Evolutionary conservation across 345 rosid genomes (phyloP).

Genomic region (Ceriops zippeliana): DNA sequence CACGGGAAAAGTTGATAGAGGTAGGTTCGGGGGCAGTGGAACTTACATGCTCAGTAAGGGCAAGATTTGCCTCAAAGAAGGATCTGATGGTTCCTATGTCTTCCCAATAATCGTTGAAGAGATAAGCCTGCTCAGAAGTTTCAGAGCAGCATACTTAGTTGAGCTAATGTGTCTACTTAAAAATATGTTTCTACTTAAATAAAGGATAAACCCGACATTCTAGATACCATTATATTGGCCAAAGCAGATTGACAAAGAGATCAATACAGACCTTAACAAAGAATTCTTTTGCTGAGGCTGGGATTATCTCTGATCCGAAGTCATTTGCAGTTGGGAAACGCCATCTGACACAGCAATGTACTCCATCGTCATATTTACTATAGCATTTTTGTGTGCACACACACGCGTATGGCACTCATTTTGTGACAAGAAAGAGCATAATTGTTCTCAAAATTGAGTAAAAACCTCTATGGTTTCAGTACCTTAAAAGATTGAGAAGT

Average conservation of each 20-base stretch:
- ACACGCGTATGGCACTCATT: too few species aligned
- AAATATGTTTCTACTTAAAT: too few species aligned
- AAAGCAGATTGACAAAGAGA: background rate
- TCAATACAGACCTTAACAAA: conserved; percentile 49
- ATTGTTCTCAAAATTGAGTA: too few species aligned
- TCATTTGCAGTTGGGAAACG: conserved; percentile 98
- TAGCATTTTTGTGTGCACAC: too few species aligned
- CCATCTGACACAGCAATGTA: conserved; percentile 55
- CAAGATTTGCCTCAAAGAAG: conserved; percentile 91
- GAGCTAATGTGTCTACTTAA: too few species aligned
- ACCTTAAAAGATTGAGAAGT: conserved; percentile 89
- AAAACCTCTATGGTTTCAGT: background rate
- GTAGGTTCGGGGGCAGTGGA: background rate
- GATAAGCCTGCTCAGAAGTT: conserved; percentile 65
- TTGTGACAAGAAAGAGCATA: too few species aligned
- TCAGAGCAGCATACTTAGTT: background rate
- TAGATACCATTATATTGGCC: too few species aligned
- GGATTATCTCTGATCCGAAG: conserved; percentile 93
- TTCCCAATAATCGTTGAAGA: conserved; percentile 96
- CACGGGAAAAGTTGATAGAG: too few species aligned
- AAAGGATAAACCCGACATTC: too few species aligned
- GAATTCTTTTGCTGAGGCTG: conserved; percentile 82
- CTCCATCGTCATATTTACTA: background rate
- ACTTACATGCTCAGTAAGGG: conserved; percentile 88
- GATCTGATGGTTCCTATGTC: conserved; percentile 97